Evolutionary conservation across 1,284 basidiomycete species (phyloP).

Genomic region (Afroboletus lepidellus): DNA sequence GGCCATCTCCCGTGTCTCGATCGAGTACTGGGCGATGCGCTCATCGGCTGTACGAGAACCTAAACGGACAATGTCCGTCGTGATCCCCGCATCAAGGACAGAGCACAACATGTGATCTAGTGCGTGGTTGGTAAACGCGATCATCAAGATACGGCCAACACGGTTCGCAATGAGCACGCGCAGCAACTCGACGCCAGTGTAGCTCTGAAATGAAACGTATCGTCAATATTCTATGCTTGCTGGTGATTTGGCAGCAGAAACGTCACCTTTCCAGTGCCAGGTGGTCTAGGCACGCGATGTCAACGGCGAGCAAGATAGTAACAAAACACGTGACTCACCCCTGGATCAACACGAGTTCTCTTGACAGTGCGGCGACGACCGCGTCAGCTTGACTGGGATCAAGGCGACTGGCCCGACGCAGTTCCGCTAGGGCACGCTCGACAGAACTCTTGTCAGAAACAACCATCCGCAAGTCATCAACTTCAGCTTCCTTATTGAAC

Average conservation of each 20-base stretch:
- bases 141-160: constrained; percentile 58
- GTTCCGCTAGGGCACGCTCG: constrained; percentile 38
- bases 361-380: constrained; percentile 55
- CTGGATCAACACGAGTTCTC: constrained; percentile 66
- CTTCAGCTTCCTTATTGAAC: constrained; percentile 27
- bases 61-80: constrained; percentile 58
- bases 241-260: background rate
- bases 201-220: constrained; percentile 44
- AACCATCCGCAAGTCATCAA: constrained; percentile 21
- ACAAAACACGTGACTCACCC: constrained; percentile 45
- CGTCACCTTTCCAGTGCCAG: constrained; percentile 71
- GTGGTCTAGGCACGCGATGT: constrained; percentile 48
- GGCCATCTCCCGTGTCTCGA: constrained; percentile 53
- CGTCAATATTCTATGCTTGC: background rate
- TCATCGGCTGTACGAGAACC: constrained; percentile 62
- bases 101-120: constrained; percentile 67
- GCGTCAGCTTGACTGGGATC: constrained; percentile 70
- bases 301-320: background rate
- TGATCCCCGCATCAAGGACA: constrained; percentile 61
- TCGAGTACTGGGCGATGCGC: constrained; percentile 52
- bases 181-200: constrained; percentile 64
- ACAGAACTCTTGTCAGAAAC: constrained; percentile 23
- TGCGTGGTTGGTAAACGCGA: constrained; percentile 76
- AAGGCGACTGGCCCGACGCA: constrained; percentile 49
- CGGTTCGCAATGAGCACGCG: constrained; percentile 56